Evolutionary conservation across 202 grass and related monocot species (phyloP).

Genomic region (Bolboschoenoplectus hybrid): DNA sequence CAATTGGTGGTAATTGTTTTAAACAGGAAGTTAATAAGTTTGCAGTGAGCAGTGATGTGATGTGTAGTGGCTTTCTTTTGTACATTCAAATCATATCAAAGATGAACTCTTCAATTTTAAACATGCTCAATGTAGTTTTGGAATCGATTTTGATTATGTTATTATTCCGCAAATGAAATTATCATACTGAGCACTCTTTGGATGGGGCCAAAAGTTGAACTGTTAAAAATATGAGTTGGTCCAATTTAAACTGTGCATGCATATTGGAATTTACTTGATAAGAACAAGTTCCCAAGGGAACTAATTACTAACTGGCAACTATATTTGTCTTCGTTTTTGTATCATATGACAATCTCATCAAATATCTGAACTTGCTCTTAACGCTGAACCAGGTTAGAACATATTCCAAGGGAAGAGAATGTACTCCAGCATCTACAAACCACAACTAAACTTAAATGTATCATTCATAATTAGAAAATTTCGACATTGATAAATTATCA

Average conservation of each 20-base stretch:
- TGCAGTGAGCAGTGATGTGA: not conserved
- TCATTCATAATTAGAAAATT: conserved; percentile 12
- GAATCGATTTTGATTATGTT: not conserved
- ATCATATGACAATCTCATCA: not conserved
- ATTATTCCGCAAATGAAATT: not conserved
- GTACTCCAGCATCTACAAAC: not conserved
- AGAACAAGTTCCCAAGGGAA: too few relatives aligned
- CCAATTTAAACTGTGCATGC: not conserved
- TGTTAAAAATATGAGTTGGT: not conserved
- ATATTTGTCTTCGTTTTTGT: not conserved
- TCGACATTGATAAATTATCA: not conserved
- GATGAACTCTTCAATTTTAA: not conserved
- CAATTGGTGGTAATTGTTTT: conserved; percentile 14
- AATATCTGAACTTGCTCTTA: not conserved
- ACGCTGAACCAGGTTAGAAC: not conserved
- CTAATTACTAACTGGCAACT: not conserved
- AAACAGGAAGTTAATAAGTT: conserved; percentile 4
- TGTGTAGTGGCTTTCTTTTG: not conserved
- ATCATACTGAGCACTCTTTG: not conserved
- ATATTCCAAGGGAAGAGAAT: not conserved
- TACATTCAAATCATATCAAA: not conserved
- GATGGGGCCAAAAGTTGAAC: not conserved
- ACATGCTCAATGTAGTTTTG: not conserved
- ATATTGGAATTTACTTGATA: too few relatives aligned
- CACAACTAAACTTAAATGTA: conserved; percentile 1